Base-by-base conservation (phyloP, 2,329 filamentous ascomycete genomes). In the Sclerotinia borealis region DNA sequence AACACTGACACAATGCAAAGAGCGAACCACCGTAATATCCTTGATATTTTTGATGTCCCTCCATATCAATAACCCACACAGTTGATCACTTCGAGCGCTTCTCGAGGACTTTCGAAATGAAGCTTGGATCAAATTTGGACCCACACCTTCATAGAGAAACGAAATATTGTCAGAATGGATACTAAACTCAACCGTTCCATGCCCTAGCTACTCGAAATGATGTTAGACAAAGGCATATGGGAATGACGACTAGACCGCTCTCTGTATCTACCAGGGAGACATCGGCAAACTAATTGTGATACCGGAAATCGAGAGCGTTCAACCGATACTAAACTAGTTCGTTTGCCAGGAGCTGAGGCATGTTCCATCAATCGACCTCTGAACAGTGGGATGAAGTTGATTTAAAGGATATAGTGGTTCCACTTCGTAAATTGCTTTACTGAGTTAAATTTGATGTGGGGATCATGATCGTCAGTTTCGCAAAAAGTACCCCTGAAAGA, bases 71-170 rank as follows among this genome's bases (percentile, higher is more conserved):
- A 22, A 37, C 37, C 47, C 36, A 52, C 58, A 59, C 19, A 22
- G n/a, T n/a, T 19, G 55, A 59, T 59, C 55, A 52, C 10, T 41
- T 52, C 10, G n/a, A 45, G 59, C 48, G 48, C 59, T 61, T 45
- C 59, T 59, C 29, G 10, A 19, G 37, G 8, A 9, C 51, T 34
- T 41, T 25, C 54, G n/a, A 47, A 25, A 45, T 58, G 54, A 50
- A 27, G 47, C 48, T 59, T 31, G 41, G n/a, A 59, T 56, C 15
- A 29, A 15, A 61, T 51, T 19, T 54, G 29, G n/a, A 37, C 31
- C 29, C n/a, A n/a, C n/a, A n/a, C 27, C n/a, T 61, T 45, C 37
- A 55, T 19, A 29, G 37, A 27, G n/a, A 13, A n/a, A 41, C 54
- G 29, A 34, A 4, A 17, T 56, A 13, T 29, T 34, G 27, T n/a